Evolutionary conservation across 2,329 filamentous ascomycete species (phyloP).

Genomic region (Alternaria sp.): DNA sequence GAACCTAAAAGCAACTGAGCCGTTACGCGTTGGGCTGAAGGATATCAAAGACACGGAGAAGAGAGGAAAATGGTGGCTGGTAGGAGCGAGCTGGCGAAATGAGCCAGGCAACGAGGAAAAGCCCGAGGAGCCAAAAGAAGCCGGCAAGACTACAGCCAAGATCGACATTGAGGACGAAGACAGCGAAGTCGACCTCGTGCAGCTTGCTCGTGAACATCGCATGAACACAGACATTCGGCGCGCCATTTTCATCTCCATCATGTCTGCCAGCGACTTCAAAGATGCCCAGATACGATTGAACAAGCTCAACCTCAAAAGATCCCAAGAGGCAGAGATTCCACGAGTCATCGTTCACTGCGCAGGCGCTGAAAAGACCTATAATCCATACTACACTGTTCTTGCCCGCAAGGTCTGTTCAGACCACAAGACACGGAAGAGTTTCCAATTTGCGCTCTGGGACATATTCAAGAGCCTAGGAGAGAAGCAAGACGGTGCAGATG

Average conservation of each 20-base stretch:
- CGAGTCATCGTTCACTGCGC: constrained; percentile 88
- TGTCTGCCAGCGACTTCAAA: constrained; percentile 83
- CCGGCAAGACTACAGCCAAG: constrained; percentile 13
- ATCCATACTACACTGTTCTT: constrained; percentile 91
- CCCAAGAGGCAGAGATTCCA: constrained; percentile 86
- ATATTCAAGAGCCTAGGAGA: constrained; percentile 88
- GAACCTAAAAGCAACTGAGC: constrained; percentile 76
- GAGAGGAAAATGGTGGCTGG: constrained; percentile 97
- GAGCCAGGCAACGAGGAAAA: constrained; percentile 47
- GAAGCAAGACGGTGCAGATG: constrained; percentile 68
- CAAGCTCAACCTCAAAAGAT: constrained; percentile 84
- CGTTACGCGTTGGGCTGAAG: constrained; percentile 79
- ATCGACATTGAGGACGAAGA: constrained; percentile 32
- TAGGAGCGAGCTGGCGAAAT: constrained; percentile 86
- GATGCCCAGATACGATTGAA: constrained; percentile 82
- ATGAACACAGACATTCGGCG: constrained; percentile 88
- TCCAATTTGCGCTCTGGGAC: constrained; percentile 87
- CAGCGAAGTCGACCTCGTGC: constrained; percentile 68
- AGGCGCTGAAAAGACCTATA: constrained; percentile 83
- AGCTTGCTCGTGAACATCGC: constrained; percentile 79
- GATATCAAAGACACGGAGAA: constrained; percentile 86
- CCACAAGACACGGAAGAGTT: constrained; percentile 79
- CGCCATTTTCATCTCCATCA: constrained; percentile 91
- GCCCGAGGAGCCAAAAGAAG: constrained; percentile 48
- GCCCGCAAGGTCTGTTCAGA: constrained; percentile 80